A percentile compares a stretch with the other conserved stretches of the same genome.
Conservation (phyloP, 2,329 filamentous ascomycete species). For the Zasmidium cellare region DNA sequence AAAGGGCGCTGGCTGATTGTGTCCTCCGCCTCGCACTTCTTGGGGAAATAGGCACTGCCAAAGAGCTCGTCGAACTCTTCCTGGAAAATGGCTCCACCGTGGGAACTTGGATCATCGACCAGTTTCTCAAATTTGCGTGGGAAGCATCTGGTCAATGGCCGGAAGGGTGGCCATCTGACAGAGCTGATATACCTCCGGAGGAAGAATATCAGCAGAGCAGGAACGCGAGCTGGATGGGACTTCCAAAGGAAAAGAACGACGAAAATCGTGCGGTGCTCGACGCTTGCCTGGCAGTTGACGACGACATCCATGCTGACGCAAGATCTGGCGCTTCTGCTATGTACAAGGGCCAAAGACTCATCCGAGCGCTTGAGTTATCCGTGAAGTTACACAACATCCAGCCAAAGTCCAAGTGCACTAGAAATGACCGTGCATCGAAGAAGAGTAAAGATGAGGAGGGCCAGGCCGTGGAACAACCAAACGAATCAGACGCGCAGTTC, state of each 20-base stretch:
- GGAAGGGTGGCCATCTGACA: neutral
- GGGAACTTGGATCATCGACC: neutral
- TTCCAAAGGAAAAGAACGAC: neutral
- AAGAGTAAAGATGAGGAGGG: neutral
- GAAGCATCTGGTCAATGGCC: neutral
- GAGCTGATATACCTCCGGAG: neutral
- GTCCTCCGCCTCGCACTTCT: neutral
- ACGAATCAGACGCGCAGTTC: no score
- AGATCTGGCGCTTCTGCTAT: conserved; percentile 1
- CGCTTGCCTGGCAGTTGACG: neutral
- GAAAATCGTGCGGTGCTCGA: neutral
- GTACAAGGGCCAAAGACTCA: conserved; percentile 1
- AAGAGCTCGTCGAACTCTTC: neutral
- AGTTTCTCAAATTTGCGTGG: conserved; percentile 3
- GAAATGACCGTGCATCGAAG: neutral
- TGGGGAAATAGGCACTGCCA: neutral
- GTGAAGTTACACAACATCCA: neutral
- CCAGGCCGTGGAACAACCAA: neutral
- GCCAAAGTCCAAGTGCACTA: neutral
- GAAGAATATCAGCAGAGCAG: neutral
- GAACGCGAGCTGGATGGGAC: neutral
- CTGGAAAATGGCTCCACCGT: neutral
- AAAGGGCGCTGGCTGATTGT: neutral
- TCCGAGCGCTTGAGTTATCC: conserved; percentile 6
- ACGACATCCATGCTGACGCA: neutral